phyloP scores from a whole-genome alignment of 2,329 filamentous ascomycete species.

The Emergomyces orientalis region DNA sequence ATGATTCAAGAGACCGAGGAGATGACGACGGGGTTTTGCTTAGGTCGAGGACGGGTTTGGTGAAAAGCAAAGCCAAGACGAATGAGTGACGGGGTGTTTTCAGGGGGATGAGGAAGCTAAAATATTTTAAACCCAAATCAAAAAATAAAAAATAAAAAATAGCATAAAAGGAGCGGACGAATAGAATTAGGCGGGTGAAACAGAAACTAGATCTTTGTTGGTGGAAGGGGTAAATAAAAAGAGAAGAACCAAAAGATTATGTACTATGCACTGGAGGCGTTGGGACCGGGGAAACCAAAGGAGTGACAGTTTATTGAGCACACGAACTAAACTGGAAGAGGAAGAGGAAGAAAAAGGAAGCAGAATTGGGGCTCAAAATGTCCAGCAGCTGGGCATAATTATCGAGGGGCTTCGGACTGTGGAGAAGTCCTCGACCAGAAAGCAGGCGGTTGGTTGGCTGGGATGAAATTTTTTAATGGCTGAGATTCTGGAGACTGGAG shows the following conservation, averaged over 20 bases:
- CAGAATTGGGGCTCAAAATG: neutral
- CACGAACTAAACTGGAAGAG: neutral
- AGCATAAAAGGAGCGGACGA: constrained; percentile 1
- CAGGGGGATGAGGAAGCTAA: constrained; percentile 1
- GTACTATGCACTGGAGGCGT: neutral
- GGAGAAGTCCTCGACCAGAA: no score
- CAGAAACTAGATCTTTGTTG: neutral
- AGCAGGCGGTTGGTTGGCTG: neutral
- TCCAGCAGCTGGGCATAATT: neutral
- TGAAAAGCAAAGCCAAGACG: neutral
- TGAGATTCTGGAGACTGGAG: neutral
- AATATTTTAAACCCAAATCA: neutral
- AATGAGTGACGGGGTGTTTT: constrained; percentile 4
- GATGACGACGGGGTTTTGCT: neutral
- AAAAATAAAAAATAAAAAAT: neutral
- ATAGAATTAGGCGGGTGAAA: neutral
- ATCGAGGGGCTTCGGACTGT: neutral
- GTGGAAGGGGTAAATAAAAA: neutral
- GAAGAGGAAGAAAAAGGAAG: neutral
- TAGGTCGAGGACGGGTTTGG: neutral
- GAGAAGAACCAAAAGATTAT: no score
- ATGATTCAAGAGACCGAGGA: neutral
- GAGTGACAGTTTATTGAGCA: neutral
- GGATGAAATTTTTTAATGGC: neutral
- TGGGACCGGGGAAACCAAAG: neutral